These are phyloP conservation scores for Micractinium conductrix DNA, from an alignment of 139 green algal genomes.

Conservation along the genomic window DNA sequence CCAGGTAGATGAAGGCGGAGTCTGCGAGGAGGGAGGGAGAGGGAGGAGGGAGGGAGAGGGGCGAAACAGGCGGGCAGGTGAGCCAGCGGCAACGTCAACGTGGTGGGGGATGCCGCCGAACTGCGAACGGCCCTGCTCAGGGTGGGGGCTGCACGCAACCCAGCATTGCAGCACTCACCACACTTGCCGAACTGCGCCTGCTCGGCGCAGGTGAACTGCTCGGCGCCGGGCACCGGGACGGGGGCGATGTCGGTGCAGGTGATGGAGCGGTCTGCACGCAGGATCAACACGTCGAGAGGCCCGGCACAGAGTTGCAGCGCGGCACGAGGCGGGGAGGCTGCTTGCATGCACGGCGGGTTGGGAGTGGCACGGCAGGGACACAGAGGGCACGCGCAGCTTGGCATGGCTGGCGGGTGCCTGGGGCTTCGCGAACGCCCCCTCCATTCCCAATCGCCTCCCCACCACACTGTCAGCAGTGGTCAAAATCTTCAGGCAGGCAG, in stretches of 20 bases:
- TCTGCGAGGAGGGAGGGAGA: neutral
- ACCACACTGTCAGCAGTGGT: no score
- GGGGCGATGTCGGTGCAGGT: slow-evolving; percentile 43
- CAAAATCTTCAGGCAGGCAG: no score
- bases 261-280: neutral
- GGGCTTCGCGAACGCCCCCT: no score
- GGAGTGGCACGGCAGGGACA: no score
- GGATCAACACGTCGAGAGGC: neutral
- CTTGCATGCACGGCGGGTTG: no score
- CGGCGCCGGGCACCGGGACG: neutral
- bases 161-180: slow-evolving; percentile 4
- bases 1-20: slow-evolving; percentile 30
- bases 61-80: neutral
- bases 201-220: slow-evolving; percentile 29
- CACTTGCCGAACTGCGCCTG: slow-evolving; percentile 43
- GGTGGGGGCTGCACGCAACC: neutral
- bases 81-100: neutral
- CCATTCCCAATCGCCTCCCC: no score
- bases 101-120: no score
- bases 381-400: no score
- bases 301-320: neutral
- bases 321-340: neutral
- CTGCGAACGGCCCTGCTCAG: no score
- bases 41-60: neutral
- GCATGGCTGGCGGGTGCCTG: no score